Conservation (phyloP, 1,284 basidiomycete species). For the Tilletia horrida region DNA sequence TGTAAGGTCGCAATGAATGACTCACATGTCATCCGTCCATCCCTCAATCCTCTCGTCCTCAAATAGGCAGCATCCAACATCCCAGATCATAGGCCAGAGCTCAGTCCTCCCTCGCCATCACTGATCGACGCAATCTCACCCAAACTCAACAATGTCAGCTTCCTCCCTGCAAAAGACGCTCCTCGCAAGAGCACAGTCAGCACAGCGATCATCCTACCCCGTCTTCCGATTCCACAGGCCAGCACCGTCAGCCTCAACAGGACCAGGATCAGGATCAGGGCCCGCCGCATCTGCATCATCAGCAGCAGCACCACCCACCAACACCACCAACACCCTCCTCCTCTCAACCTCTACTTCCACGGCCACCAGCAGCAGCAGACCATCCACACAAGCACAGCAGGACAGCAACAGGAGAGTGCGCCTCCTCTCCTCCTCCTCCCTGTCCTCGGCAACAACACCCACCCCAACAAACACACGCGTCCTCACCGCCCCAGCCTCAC, state of each 20-base stretch:
- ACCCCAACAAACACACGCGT: conserved; percentile 1
- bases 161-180: conserved; percentile 11
- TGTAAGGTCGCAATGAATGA: too few relatives aligned
- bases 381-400: neutral
- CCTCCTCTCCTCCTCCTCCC: conserved; percentile 7
- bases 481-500: neutral
- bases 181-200: neutral
- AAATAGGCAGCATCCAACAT: too few relatives aligned
- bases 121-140: too few relatives aligned
- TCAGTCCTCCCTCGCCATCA: neutral
- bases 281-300: neutral
- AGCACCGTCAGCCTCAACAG: neutral
- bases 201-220: neutral
- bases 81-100: too few relatives aligned
- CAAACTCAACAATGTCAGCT: conserved; percentile 10
- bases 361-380: neutral
- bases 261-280: neutral
- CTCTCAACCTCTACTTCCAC: neutral
- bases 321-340: neutral
- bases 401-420: neutral
- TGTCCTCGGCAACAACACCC: neutral
- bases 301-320: neutral
- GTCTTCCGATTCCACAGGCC: conserved; percentile 14
- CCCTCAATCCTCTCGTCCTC: too few relatives aligned
- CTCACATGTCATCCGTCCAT: too few relatives aligned